phyloP scores from a whole-genome alignment of 495 filamentous ascomycete species.

The Aspergillus sclerotiicarbonarius region DNA sequence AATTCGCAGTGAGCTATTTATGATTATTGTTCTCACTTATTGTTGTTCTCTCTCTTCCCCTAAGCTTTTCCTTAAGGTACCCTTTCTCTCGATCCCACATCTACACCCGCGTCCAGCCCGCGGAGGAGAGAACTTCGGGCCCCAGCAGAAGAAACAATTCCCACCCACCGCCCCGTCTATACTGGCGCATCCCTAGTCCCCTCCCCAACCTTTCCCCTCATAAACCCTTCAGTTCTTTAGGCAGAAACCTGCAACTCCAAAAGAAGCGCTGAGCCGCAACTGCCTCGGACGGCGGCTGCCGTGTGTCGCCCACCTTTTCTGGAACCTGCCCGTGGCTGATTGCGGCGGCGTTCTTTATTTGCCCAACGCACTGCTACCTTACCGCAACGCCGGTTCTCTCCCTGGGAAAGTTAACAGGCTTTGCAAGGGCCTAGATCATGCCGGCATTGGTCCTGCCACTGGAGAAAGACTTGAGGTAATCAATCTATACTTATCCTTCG shows the following conservation, averaged over 20 bases:
- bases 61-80: background rate
- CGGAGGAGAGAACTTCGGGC: background rate
- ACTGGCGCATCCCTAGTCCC: background rate
- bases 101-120: background rate
- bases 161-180: background rate
- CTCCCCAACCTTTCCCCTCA: background rate
- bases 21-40: background rate
- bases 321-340: background rate
- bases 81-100: background rate
- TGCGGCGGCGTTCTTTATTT: background rate
- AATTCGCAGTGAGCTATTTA: conserved; percentile 13
- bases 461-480: background rate
- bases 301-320: conserved; percentile 3
- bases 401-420: background rate
- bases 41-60: background rate
- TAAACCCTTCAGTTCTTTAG: conserved; percentile 2
- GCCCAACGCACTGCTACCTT: background rate
- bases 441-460: conserved; percentile 10
- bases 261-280: conserved; percentile 1
- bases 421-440: conserved; percentile 10
- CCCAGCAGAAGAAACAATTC: background rate
- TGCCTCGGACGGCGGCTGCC: background rate
- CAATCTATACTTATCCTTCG: background rate
- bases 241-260: background rate
- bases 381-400: background rate